Percentiles rank a stretch among this genome's conserved stretches.
Conservation (phyloP, 2,329 filamentous ascomycete genomes). For the Botrytis tulipae region DNA sequence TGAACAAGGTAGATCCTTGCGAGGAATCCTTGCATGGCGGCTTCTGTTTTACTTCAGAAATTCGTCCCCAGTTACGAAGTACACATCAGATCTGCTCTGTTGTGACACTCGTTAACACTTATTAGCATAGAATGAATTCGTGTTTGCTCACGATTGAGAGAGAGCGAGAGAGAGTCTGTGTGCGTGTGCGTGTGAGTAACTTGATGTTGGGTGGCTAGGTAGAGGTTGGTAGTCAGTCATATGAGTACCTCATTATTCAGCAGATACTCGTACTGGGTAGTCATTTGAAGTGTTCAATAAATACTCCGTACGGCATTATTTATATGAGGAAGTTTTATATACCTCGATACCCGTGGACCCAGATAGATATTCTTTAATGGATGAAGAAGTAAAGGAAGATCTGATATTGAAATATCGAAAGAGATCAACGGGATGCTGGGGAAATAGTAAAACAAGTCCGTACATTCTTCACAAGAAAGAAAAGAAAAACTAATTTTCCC, state of each 20-base stretch:
- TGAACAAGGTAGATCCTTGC: background rate
- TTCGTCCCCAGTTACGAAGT: background rate
- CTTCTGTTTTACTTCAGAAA: background rate
- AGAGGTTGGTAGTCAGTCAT: background rate
- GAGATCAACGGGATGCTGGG: background rate
- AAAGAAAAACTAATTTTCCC: background rate
- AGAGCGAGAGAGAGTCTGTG: background rate
- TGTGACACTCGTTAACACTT: background rate
- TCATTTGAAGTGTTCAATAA: background rate
- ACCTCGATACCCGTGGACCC: no score
- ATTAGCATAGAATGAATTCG: background rate
- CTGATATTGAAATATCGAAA: background rate
- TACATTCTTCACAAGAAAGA: background rate
- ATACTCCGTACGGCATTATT: background rate
- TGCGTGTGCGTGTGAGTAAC: background rate
- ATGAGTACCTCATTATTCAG: background rate
- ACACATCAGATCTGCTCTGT: constrained; percentile 4
- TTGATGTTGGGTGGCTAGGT: background rate
- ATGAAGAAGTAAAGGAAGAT: background rate
- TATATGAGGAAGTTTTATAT: background rate
- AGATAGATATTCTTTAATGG: background rate
- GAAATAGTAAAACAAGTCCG: background rate
- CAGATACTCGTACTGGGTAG: no score
- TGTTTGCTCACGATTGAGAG: background rate
- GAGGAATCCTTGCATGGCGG: background rate